Conservation (phyloP, 1,284 basidiomycete genomes). For the Cryptococcus sp. region DNA sequence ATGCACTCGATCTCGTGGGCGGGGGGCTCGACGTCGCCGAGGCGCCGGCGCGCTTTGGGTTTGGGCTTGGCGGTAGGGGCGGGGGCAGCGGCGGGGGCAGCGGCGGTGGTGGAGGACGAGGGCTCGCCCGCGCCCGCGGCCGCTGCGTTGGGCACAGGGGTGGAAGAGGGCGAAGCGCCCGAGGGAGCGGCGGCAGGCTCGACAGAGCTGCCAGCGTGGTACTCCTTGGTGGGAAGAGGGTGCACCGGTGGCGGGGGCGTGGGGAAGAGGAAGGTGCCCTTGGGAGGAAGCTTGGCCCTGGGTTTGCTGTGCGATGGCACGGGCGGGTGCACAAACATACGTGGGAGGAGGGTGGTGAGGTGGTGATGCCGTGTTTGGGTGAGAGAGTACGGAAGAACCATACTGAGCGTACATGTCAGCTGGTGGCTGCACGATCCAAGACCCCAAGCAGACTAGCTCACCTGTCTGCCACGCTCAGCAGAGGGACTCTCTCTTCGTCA, state of each 20-base stretch:
- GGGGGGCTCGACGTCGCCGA: constrained; percentile 27
- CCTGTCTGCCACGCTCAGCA: constrained; percentile 38
- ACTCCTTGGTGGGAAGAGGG: constrained; percentile 33
- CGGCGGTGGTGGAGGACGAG: not conserved
- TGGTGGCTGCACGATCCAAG: too few relatives aligned
- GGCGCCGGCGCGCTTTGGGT: constrained; percentile 4
- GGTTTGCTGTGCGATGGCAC: constrained; percentile 40
- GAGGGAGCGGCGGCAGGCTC: not conserved
- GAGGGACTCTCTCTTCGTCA: constrained; percentile 18
- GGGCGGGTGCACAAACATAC: constrained; percentile 43
- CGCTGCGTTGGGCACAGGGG: constrained; percentile 1
- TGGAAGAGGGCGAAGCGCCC: not conserved
- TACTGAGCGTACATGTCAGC: constrained; percentile 19
- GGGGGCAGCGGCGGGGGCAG: not conserved
- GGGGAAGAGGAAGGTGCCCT: constrained; percentile 37
- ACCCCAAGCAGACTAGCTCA: too few relatives aligned
- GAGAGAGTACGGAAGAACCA: constrained; percentile 40
- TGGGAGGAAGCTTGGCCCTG: constrained; percentile 29
- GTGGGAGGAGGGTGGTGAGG: constrained; percentile 40
- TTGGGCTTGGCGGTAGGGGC: not conserved
- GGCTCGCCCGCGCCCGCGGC: not conserved
- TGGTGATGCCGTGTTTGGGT: constrained; percentile 39
- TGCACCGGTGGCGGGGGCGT: constrained; percentile 29
- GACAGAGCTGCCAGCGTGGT: constrained; percentile 22
- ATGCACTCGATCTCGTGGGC: constrained; percentile 48